A percentile compares a stretch with the other conserved stretches of the same genome.
Evolutionary conservation across 768 basidiomycete species (phyloP).

Genomic region (Dentipellis sp.): DNA sequence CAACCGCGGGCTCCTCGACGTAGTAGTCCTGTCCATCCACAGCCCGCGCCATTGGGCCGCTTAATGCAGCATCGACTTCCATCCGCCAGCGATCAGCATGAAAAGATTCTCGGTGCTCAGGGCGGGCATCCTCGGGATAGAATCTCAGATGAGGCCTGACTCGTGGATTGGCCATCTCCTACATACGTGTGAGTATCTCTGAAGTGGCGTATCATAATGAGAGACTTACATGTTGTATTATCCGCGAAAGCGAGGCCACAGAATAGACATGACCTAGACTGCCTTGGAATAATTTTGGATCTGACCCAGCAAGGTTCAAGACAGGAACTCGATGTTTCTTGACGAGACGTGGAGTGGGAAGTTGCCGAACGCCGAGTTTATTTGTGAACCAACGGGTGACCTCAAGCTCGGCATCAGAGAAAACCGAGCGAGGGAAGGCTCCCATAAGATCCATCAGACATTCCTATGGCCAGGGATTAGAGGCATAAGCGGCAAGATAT

Average conservation of each 20-base stretch:
- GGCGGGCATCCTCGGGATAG: too few species aligned
- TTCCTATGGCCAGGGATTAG: too few species aligned
- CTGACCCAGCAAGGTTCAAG: neutral
- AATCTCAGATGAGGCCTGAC: slow-evolving; percentile 3
- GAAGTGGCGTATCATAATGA: too few species aligned
- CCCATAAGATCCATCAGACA: slow-evolving; percentile 6
- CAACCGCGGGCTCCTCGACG: slow-evolving; percentile 11
- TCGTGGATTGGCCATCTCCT: slow-evolving; percentile 10
- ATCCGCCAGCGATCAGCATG: too few species aligned
- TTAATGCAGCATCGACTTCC: slow-evolving; percentile 4
- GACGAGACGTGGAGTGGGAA: neutral
- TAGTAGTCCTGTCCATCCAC: slow-evolving; percentile 9
- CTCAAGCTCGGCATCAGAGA: slow-evolving; percentile 12
- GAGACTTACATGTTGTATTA: too few species aligned
- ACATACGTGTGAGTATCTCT: neutral
- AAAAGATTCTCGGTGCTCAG: neutral
- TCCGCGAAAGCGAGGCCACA: too few species aligned
- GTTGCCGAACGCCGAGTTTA: neutral
- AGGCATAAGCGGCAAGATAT: neutral
- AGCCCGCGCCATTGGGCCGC: slow-evolving; percentile 9
- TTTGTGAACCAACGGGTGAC: slow-evolving; percentile 9
- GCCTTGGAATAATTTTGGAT: neutral
- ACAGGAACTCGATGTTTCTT: neutral
- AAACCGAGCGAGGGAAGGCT: slow-evolving; percentile 10
- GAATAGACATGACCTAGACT: too few species aligned